Evolutionary conservation across 1,139 yeast genomes (phyloP).

Genomic region (Geotrichum candidum): DNA sequence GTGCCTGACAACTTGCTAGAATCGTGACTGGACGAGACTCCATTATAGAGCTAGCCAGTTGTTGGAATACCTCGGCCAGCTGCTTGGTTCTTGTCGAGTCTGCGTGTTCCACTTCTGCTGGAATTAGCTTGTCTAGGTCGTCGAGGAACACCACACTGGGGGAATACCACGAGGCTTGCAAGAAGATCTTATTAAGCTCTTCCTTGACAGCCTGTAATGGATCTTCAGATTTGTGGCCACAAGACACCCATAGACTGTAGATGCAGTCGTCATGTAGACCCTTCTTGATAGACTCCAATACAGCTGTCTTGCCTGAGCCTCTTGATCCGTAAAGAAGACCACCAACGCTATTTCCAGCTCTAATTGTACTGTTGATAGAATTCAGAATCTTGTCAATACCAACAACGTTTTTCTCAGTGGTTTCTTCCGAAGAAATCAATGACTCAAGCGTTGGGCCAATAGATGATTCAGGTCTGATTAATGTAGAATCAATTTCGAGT

Average conservation of each 20-base stretch:
- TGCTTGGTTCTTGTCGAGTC: slow-evolving; percentile 58
- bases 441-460: slow-evolving; percentile 32
- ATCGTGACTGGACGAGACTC: slow-evolving; percentile 47
- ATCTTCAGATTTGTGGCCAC: slow-evolving; percentile 54
- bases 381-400: slow-evolving; percentile 51
- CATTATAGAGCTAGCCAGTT: slow-evolving; percentile 38
- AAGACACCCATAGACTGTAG: slow-evolving; percentile 44
- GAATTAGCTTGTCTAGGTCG: slow-evolving; percentile 69
- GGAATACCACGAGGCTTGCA: slow-evolving; percentile 68
- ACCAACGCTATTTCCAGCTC: slow-evolving; percentile 46
- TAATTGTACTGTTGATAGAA: slow-evolving; percentile 42
- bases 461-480: slow-evolving; percentile 48
- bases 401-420: slow-evolving; percentile 37
- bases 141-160: slow-evolving; percentile 75
- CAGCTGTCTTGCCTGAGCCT: slow-evolving; percentile 74
- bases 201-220: slow-evolving; percentile 47
- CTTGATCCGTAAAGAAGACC: slow-evolving; percentile 62
- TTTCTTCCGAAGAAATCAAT: neutral
- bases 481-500: slow-evolving; percentile 50
- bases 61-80: slow-evolving; percentile 44
- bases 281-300: slow-evolving; percentile 43
- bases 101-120: slow-evolving; percentile 66
- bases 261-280: slow-evolving; percentile 40
- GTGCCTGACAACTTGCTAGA: slow-evolving; percentile 55
- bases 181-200: slow-evolving; percentile 47